These are phyloP conservation scores for Laetiporus sulphureus DNA, from an alignment of 1,284 basidiomycete species.

Conservation along the genomic window DNA sequence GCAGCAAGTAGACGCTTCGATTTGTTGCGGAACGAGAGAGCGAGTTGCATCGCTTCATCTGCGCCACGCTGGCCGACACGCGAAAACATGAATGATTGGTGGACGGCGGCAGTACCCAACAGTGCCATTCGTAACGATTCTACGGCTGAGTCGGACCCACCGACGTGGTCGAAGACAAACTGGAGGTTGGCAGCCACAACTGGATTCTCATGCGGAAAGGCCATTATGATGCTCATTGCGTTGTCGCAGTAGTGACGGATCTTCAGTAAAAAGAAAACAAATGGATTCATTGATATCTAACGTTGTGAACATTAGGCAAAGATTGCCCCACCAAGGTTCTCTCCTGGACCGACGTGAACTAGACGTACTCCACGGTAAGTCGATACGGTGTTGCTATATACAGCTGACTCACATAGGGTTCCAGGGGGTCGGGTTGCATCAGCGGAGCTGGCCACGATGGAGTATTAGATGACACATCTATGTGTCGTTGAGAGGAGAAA, in stretches of 20 bases:
- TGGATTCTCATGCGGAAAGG: slow-evolving; percentile 29
- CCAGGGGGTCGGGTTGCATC: slow-evolving; percentile 40
- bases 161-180: slow-evolving; percentile 24
- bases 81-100: slow-evolving; percentile 23
- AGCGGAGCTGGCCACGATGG: slow-evolving; percentile 23
- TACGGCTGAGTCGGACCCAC: slow-evolving; percentile 22
- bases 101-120: slow-evolving; percentile 23
- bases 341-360: slow-evolving; percentile 42
- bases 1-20: slow-evolving; percentile 22
- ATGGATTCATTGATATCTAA: slow-evolving; percentile 43
- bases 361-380: no score
- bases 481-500: slow-evolving; percentile 17
- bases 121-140: slow-evolving; percentile 23
- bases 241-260: slow-evolving; percentile 34
- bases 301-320: slow-evolving; percentile 37
- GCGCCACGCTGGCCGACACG: slow-evolving; percentile 18
- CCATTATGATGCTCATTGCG: slow-evolving; percentile 30
- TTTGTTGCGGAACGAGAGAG: slow-evolving; percentile 21
- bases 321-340: slow-evolving; percentile 43
- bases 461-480: slow-evolving; percentile 11
- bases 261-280: slow-evolving; percentile 28
- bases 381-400: no score
- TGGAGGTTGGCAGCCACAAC: slow-evolving; percentile 24
- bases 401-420: slow-evolving; percentile 61
- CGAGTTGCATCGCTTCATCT: slow-evolving; percentile 24